These are phyloP conservation scores for Lentinula raphanica DNA, from an alignment of 768 basidiomycete genomes.

Conservation along the genomic window DNA sequence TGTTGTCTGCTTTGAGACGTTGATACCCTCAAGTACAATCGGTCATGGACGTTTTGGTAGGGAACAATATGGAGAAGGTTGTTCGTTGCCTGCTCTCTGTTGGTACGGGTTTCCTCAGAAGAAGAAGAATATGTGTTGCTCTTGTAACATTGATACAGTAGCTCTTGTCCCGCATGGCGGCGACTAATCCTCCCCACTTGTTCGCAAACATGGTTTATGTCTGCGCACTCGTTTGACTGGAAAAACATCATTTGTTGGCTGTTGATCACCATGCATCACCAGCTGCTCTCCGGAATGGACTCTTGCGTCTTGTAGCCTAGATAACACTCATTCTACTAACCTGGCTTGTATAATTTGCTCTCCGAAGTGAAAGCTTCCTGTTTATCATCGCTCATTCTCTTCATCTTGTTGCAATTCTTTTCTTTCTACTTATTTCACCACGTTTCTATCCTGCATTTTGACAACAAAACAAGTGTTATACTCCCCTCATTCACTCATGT, in stretches of 20 bases:
- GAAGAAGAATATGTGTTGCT: slow-evolving; percentile 3
- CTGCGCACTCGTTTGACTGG: not conserved
- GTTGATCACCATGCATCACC: slow-evolving; percentile 8
- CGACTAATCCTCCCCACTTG: slow-evolving; percentile 4
- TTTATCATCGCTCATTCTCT: not conserved
- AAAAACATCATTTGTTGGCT: slow-evolving; percentile 4
- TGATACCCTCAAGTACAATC: slow-evolving; percentile 25
- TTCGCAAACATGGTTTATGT: slow-evolving; percentile 4
- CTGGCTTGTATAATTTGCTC: slow-evolving; percentile 9
- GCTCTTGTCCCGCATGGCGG: slow-evolving; percentile 5
- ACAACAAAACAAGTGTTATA: slow-evolving; percentile 2
- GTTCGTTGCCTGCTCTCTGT: not conserved
- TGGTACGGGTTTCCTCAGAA: not conserved
- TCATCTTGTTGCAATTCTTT: not conserved
- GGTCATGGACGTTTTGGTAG: not conserved
- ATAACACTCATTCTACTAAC: slow-evolving; percentile 2
- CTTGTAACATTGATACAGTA: slow-evolving; percentile 8
- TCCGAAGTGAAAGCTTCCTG: not conserved
- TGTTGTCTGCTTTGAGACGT: slow-evolving; percentile 77
- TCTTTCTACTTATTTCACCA: slow-evolving; percentile 16
- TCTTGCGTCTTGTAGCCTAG: slow-evolving; percentile 3
- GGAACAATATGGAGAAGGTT: not conserved
- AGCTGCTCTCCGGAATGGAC: slow-evolving; percentile 2
- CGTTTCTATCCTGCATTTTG: not conserved
- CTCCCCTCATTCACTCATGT: slow-evolving; percentile 11